Evolutionary conservation across 352 stramenopile species (phyloP), one percentile per base, ranked within the genome.

Genomic region (Phytophthora megakarya): DNA sequence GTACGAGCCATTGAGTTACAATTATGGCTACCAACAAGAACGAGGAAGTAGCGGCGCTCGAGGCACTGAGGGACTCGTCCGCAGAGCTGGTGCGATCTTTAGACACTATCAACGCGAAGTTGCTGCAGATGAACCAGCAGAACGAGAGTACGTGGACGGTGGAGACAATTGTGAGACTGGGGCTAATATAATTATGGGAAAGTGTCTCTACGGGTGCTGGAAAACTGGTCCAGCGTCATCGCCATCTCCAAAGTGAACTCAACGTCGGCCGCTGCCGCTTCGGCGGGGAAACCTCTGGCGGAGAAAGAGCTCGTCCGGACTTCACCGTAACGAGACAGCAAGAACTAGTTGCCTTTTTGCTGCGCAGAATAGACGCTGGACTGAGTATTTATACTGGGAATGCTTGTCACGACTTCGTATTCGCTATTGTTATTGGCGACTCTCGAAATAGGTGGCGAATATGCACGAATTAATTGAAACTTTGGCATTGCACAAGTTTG

Each of bases 221-320:
- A 92, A 67, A 93, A 93, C 62, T 93, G 84, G 84, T 88, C 81
- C 5, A 91, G 84, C 52, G 84, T 91, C 48, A 86, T 93, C 51
- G 72, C 75, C 43, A 81, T 93, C 51, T 84, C 84, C 26, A 93
- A 87, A 60, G 66, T 86, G 26, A 70, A 53, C 18, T 55, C 56
- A 4, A 52, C 51, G 6, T 78, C 65, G 13, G 50, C 55, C 0
- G 75, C 78, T 16, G 57, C 59, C 1, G 28, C 67, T 2, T 48
- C 66, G 13, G 18, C 47, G 22, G 67, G 69, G 32, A 81, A 72
- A 45, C 68, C 37, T 40, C 72, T 71, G 32, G 37, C 62, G 33
- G 72, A 66, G 44, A 86, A 73, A 58, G 76, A 89, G 62, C 75
- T 93, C 51, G 63, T 90, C 33, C 75, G 76, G 55, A 91, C 82